Evolutionary conservation across 768 basidiomycete species (phyloP), one percentile per base, ranked within the genome.

Genomic region (Dioszegia aurantiaca): DNA sequence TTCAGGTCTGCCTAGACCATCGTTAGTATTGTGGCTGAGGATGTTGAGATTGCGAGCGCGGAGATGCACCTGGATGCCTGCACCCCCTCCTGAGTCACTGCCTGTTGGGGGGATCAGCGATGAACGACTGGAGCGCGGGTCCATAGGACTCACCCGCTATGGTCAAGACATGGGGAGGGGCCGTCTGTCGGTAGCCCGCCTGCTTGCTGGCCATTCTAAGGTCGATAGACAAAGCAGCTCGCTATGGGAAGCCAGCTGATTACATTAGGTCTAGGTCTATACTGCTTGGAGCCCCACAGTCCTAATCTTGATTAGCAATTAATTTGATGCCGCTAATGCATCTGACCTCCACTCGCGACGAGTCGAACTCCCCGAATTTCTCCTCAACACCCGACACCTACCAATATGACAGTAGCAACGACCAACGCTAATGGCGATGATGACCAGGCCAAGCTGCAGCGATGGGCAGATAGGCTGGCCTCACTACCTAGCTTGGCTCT

Each of bases 1-100:
- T 87, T 90, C 27, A 94, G 79, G 74, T 94, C 92, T 9, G 89
- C 91, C 87, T 91, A 64, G 37, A n/a, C 17, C 8, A 26, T 1
- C 39, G 33, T 37, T 21, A 19, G 4, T 31, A 23, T 3, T 23
- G 10, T 6, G 12, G 26, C 3, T n/a, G 23, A 40, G 31, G 27
- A n/a, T 2, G 0, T 2, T n/a, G 28, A 21, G 16, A 4, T 26
- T 11, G 54, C 77, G 63, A 61, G n/a, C n/a, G n/a, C n/a, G n/a
- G n/a, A n/a, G n/a, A n/a, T n/a, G n/a, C n/a, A 87, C 89, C 80
- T 93, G 91, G 24, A 95, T 90, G 0, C 91, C 92, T 28, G 91
- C 90, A 1, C 91, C 90, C 23, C 89, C 89, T 28, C 87, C 83
- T 1, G 86, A 83, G 68, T 93, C 91, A 14, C 88, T 85, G 8